Base-by-base conservation (phyloP, 805 yeast species). In the Candida tibetensis region DNA sequence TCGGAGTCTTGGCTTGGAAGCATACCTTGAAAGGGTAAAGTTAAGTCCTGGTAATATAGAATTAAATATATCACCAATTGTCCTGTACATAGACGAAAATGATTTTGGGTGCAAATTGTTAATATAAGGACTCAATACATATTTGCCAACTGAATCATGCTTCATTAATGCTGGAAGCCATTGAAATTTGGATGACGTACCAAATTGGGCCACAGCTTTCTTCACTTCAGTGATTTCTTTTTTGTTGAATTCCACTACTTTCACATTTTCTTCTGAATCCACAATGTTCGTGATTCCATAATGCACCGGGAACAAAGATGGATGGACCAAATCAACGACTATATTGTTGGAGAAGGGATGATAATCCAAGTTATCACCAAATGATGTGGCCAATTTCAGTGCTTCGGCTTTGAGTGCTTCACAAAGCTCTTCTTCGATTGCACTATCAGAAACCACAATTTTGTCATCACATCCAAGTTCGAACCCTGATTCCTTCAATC, bases 61-160 rank as follows among this genome's bases (percentile, higher is more conserved):
- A 28, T 57, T 56, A 44, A 69, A 65, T 2, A 69, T 47, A 0
- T 47, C 38, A 13, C 46, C 68, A 31, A 69, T 61, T 2, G 52
- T 32, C 1, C 23, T n/a, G 44, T 69, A 69, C 16, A 69, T 43
- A 1, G 38, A 41, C n/a, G 42, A 28, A 39, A 43, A 48, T 30
- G 48, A 44, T 1, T 41, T 33, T 13, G 72, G 72, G 34, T 69
- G 66, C 37, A 69, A 51, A 41, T 68, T 69, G 47, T 69, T 69
- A 42, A 69, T 69, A 43, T 67, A 69, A 2, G 72, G 66, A 2
- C 28, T 32, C 31, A 65, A 46, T 12, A 39, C 37, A 36, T 48
- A 62, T 7, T 37, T 44, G n/a, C 19, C 13, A 4, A 21, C 36
- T 1, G 29, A 18, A 6, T 16, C 25, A 9, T 12, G 14, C 15